phyloP scores from a whole-genome alignment of 345 rosid genomes.

The Eucalyptus microcorys region DNA sequence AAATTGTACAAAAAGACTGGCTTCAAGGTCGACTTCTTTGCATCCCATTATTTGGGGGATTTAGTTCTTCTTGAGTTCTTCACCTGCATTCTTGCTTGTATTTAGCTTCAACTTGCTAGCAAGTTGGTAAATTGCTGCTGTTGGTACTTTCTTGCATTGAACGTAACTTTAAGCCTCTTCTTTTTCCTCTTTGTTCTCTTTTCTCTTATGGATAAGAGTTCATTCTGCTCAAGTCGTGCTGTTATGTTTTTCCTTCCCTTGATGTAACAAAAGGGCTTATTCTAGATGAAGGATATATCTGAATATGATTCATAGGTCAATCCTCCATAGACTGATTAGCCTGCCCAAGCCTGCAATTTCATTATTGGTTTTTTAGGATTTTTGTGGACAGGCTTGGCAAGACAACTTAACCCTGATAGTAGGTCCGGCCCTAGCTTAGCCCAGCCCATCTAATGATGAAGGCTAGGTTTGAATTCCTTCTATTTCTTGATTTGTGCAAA shows the following conservation, averaged over 20 bases:
- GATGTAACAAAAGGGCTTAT: not conserved
- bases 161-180: not conserved
- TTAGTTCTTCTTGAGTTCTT: not conserved
- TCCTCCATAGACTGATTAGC: not conserved
- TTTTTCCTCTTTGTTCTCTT: not conserved
- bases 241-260: not conserved
- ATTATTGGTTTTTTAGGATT: not conserved
- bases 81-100: not conserved
- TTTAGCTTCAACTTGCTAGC: not conserved
- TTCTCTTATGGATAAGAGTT: not conserved
- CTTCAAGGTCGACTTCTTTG: not conserved
- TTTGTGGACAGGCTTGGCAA: not conserved
- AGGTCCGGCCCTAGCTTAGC: not conserved
- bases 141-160: not conserved
- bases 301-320: not conserved
- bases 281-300: not conserved
- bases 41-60: not conserved
- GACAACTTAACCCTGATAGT: not conserved
- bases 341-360: not conserved
- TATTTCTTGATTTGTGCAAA: not conserved
- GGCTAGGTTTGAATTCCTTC: not conserved
- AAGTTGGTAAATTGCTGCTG: not conserved
- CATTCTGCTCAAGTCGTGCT: not conserved
- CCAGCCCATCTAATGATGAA: not conserved
- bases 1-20: slow-evolving; percentile 6